phyloP scores from a whole-genome alignment of 805 yeast genomes.

The Metschnikowia shivogae region DNA sequence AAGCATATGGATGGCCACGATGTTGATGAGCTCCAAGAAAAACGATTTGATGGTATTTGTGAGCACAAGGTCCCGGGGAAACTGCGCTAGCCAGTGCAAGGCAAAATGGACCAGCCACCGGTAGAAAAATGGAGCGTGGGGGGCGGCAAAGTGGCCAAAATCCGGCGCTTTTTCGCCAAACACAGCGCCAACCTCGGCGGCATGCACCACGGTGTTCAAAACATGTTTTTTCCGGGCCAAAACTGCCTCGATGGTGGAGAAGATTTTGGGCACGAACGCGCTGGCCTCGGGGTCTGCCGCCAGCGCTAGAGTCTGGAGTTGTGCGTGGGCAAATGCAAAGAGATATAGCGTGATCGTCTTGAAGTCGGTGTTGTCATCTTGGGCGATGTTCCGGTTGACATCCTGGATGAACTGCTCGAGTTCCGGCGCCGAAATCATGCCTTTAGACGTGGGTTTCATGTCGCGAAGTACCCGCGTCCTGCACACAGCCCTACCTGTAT shows the following conservation, averaged over 20 bases:
- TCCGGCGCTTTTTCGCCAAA: background rate
- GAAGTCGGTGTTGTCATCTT: constrained; percentile 30
- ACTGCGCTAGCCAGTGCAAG: constrained; percentile 22
- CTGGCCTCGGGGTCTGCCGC: constrained; percentile 5
- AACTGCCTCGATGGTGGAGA: constrained; percentile 32
- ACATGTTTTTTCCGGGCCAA: constrained; percentile 28
- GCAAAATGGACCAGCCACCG: constrained; percentile 31
- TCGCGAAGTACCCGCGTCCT: background rate
- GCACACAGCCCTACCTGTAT: background rate
- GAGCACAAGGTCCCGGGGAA: constrained; percentile 10
- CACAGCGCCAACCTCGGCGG: constrained; percentile 12
- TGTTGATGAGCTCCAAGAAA: constrained; percentile 30
- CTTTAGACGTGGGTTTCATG: constrained; percentile 12
- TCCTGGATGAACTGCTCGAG: constrained; percentile 32
- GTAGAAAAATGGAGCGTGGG: constrained; percentile 18
- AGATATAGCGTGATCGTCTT: constrained; percentile 31
- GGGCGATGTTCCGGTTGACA: constrained; percentile 27
- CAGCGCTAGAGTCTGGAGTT: constrained; percentile 11
- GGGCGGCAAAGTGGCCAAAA: constrained; percentile 2
- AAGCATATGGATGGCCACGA: constrained; percentile 27
- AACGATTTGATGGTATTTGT: constrained; percentile 29
- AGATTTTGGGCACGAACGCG: constrained; percentile 20
- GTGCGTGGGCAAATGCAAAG: constrained; percentile 29
- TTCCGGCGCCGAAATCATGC: constrained; percentile 25
- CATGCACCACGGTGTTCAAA: constrained; percentile 18